These are phyloP conservation scores for Suhomyces canberraensis DNA, from an alignment of 805 yeast genomes.

Conservation along the genomic window DNA sequence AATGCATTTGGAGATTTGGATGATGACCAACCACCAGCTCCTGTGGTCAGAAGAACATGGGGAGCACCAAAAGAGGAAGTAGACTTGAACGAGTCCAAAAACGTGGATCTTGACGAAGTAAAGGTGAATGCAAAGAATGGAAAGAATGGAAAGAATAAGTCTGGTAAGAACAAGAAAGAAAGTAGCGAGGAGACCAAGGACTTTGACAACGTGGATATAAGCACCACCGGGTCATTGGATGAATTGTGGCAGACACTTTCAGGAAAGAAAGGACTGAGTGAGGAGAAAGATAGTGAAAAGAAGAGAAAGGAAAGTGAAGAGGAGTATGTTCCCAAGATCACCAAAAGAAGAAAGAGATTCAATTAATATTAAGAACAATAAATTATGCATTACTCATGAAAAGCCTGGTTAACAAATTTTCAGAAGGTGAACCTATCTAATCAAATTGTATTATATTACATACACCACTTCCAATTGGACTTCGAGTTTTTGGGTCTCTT, in stretches of 20 bases:
- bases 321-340: slow-evolving; percentile 13
- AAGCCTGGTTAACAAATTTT: no score
- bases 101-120: slow-evolving; percentile 1
- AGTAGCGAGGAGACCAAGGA: no score
- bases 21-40: not conserved
- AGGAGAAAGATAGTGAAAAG: slow-evolving; percentile 8
- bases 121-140: not conserved
- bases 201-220: not conserved
- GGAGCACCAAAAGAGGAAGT: slow-evolving; percentile 12
- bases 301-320: not conserved
- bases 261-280: slow-evolving; percentile 4
- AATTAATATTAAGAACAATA: no score
- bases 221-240: slow-evolving; percentile 1
- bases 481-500: no score
- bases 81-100: no score
- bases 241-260: slow-evolving; percentile 8
- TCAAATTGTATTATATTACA: no score
- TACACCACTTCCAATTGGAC: no score
- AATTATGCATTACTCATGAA: no score
- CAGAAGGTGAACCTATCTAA: no score
- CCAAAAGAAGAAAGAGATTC: slow-evolving; percentile 10
- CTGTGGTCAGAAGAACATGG: slow-evolving; percentile 16
- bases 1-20: slow-evolving; percentile 16
- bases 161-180: not conserved
- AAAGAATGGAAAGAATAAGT: not conserved